Evolutionary conservation across 116 monocot species (phyloP).

Genomic region (Trichopus zeylanicus): DNA sequence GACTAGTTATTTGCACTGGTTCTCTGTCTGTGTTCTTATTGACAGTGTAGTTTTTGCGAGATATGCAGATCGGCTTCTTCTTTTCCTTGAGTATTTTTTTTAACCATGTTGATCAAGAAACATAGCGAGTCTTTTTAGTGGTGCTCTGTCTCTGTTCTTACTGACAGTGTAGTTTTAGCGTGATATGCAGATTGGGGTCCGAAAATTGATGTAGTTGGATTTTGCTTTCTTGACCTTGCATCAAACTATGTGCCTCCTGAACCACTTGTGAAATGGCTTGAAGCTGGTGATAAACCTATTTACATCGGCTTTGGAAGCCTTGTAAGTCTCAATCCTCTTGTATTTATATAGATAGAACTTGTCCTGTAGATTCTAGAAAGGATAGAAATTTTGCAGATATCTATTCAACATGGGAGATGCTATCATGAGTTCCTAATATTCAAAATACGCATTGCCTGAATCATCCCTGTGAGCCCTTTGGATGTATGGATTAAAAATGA

Average conservation of each 20-base stretch:
- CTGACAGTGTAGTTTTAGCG: background rate
- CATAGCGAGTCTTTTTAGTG: background rate
- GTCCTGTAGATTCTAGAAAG: background rate
- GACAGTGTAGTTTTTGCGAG: too few species aligned
- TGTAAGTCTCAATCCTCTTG: conserved; percentile 44
- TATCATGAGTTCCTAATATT: too few species aligned
- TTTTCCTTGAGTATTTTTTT: too few species aligned
- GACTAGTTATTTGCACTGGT: too few species aligned
- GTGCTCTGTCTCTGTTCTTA: background rate
- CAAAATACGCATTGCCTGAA: too few species aligned
- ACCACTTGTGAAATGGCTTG: conserved; percentile 80
- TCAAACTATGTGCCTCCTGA: conserved; percentile 96
- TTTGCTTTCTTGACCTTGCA: conserved; percentile 99
- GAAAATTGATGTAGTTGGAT: conserved; percentile 97
- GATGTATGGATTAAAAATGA: too few species aligned
- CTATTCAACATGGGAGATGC: too few species aligned
- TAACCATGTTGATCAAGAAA: too few species aligned
- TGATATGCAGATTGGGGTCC: conserved; percentile 87
- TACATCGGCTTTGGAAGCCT: conserved; percentile 99
- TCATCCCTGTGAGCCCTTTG: too few species aligned
- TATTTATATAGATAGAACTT: background rate
- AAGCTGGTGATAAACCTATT: conserved; percentile 86
- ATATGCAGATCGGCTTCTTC: too few species aligned
- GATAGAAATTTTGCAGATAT: too few species aligned
- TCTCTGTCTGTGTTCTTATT: too few species aligned